phyloP scores from a whole-genome alignment of 768 basidiomycete species.

The Trametes elegans region DNA sequence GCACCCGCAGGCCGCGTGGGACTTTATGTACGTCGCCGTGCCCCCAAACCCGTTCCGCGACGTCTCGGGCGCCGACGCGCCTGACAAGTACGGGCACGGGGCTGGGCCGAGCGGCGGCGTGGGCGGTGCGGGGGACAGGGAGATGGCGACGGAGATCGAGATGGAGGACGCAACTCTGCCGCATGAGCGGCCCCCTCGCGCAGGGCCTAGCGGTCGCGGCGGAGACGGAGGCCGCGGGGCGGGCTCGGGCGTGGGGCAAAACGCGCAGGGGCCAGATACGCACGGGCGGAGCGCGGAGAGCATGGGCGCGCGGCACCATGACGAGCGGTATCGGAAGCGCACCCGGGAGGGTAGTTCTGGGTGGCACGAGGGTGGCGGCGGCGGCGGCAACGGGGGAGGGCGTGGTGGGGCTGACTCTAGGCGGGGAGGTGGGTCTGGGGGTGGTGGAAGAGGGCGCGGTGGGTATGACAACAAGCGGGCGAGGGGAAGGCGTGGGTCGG shows the following conservation, averaged over 20 bases:
- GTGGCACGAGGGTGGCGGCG: neutral
- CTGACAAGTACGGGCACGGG: neutral
- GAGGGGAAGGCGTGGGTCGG: neutral
- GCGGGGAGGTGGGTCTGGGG: neutral
- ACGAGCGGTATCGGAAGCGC: neutral
- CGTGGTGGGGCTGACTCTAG: neutral
- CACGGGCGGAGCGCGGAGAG: neutral
- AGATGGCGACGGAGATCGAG: neutral
- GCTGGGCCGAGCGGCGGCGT: too few species aligned
- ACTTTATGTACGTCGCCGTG: constrained; percentile 36
- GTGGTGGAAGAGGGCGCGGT: neutral
- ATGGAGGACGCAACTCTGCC: neutral
- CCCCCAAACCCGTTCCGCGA: constrained; percentile 14
- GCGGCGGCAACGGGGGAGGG: neutral
- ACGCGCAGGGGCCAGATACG: neutral
- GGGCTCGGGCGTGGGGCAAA: neutral
- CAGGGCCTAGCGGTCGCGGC: neutral
- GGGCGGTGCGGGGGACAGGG: neutral
- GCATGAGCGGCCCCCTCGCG: neutral
- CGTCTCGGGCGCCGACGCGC: neutral
- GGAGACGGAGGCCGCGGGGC: neutral
- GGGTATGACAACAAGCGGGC: neutral
- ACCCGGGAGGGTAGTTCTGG: neutral
- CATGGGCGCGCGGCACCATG: constrained; percentile 1
- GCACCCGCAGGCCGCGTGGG: constrained; percentile 52